Conservation (phyloP, 495 filamentous ascomycete genomes). For the Haplographium delicatum region DNA sequence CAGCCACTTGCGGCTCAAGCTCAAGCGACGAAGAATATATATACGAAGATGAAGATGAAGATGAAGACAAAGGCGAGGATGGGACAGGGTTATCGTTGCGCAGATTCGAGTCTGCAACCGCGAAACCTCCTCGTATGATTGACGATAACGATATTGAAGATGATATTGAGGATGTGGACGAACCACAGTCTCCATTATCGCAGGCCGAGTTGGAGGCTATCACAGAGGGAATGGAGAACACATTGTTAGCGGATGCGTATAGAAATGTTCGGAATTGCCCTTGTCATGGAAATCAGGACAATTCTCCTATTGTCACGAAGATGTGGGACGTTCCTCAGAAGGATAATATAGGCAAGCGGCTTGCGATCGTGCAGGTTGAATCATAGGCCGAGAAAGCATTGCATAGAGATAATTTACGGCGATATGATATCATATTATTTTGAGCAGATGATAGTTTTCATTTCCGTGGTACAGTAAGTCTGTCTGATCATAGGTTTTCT, state of each 20-base stretch:
- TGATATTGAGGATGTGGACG: conserved; percentile 2
- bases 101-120: conserved; percentile 8
- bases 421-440: too few relatives aligned
- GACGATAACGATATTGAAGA: conserved; percentile 1
- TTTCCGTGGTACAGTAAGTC: too few relatives aligned
- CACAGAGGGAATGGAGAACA: neutral
- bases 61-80: conserved; percentile 4
- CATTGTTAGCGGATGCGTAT: conserved; percentile 11
- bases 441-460: too few relatives aligned
- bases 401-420: too few relatives aligned
- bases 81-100: neutral
- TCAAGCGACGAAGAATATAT: too few relatives aligned
- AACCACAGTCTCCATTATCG: neutral
- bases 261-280: conserved; percentile 4
- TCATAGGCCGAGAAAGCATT: too few relatives aligned
- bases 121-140: conserved; percentile 8
- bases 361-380: conserved; percentile 8
- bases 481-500: too few relatives aligned
- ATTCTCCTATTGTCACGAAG: conserved; percentile 3
- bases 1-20: neutral
- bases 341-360: neutral
- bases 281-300: conserved; percentile 5
- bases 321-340: conserved; percentile 12
- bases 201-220: conserved; percentile 9
- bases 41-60: conserved; percentile 4